Base-by-base conservation (phyloP, 1,284 basidiomycete species). In the Fomitopsis schrenkii region DNA sequence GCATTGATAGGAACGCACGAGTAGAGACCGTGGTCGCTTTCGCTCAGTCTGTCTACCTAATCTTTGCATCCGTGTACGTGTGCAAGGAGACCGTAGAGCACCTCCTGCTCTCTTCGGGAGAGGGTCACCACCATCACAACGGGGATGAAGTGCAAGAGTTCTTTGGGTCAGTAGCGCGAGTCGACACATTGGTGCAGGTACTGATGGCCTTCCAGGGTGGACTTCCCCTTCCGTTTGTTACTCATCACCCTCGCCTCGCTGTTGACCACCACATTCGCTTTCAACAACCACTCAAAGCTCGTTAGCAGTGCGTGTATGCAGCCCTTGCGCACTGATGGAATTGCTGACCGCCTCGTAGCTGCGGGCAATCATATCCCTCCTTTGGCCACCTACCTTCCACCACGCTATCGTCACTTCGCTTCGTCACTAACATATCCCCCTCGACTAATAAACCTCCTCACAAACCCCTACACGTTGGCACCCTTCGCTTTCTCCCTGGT, bases 1-100 rank as follows among this genome's bases (percentile, higher is more conserved):
- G 45, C 28, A 8, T 55, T 33, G 38, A 12, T 67, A 95, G 95
- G 45, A 85, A 85, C 57, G 84, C 85, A 6, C 85, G 95, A 2
- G 72, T 92, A 53, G 86, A 90, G 64, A 91, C 93, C 0, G 83
- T 96, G 1, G 74, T 91, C 6, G 85, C 94, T 67, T 98, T 98
- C 70, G 86, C 92, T 0, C 94, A 97, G 72, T 85, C 87, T 15
- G 87, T 97, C 22, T 97, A 95, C 75, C 80, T 98, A 59, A 85
- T 96, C 72, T 97, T 98, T 71, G 85, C 93, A 0, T 88, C 93
- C 0, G 88, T 97, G 7, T 98, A 97, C 74, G 90, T 97, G 28
- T 94, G 92, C 70, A 98, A 97, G 71, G 95, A 98, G 78, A 91
- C 93, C 0, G 79, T 97, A 3, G 94, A 95, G 74, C 92, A 94